Base-by-base conservation (phyloP, 1,284 basidiomycete species). In the Ceratobasidium papillatum region DNA sequence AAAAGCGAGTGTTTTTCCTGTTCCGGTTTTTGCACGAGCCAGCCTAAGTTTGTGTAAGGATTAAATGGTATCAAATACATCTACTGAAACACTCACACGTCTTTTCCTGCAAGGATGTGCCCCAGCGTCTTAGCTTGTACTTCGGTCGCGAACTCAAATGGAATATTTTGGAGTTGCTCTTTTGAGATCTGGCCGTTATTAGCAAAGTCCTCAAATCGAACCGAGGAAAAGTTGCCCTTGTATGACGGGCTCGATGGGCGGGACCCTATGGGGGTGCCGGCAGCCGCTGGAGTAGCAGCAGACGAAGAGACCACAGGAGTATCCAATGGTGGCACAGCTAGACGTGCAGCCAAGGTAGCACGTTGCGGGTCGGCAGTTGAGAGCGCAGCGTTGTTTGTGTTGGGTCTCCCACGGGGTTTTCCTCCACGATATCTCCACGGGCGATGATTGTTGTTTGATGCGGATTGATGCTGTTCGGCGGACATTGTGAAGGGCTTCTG, bases 1-100 rank as follows among this genome's bases (percentile, higher is more conserved):
- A 80, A 87, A 87, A 25, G 84, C 86, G 19, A 86, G 78, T 11
- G 86, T 87, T 79, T 87, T 87, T 62, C 86, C 86, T 0, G 86
- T 86, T 27, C 86, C 86, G 0, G 85, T 86, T 78, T 86, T 86
- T 54, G 85, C 85, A 78, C 86, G 85, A 4, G 85, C 86, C 22
- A 87, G 22, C 12, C 68, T 71, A 34, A 2, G 14, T 1, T 32
- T 32, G 14, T n/a, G 64, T 8, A 41, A 56, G 22, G 43, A 49
- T 58, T 36, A 47, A 17, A 47, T 45, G 9, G 0, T 17, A 47
- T 19, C 52, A 61, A 51, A 51, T 14, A 52, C 3, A 25, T 14
- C 45, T n/a, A 22, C 27, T 12, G n/a, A 12, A 12, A 52, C 2
- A 61, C 68, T 27, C 32, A 71, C 68, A 71, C 68, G 30, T 71